These are phyloP conservation scores for Fusarium chaquense DNA, from an alignment of 2,329 filamentous ascomycete genomes.

Conservation along the genomic window DNA sequence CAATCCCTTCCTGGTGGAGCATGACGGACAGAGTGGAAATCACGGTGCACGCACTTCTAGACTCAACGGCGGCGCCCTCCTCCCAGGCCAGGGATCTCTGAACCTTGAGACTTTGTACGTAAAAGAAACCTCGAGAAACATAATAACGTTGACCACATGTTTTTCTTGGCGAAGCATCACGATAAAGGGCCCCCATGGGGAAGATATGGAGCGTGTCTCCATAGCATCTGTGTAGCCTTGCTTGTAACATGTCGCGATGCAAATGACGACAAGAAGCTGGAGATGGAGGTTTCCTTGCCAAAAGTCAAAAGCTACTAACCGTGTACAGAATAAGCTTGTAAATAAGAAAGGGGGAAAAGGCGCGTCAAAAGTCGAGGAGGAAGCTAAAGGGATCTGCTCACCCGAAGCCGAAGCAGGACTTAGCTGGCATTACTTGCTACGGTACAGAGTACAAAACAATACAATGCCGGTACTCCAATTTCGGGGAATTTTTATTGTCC, in stretches of 20 bases:
- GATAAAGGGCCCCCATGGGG: slow-evolving; percentile 33
- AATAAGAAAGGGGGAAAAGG: slow-evolving; percentile 6
- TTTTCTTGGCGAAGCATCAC: slow-evolving; percentile 18
- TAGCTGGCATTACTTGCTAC: background rate
- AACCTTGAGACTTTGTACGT: slow-evolving; percentile 24
- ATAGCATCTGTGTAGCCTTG: background rate
- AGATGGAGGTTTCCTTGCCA: background rate
- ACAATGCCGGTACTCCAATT: slow-evolving; percentile 1
- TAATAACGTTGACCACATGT: slow-evolving; percentile 34
- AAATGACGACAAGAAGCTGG: slow-evolving; percentile 3
- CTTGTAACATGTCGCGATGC: slow-evolving; percentile 3
- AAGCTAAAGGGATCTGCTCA: slow-evolving; percentile 30
- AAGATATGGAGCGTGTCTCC: slow-evolving; percentile 24
- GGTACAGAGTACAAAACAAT: background rate
- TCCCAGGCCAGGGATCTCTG: background rate
- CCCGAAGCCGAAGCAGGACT: slow-evolving; percentile 4
- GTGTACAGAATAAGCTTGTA: slow-evolving; percentile 15
- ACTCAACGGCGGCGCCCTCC: slow-evolving; percentile 2
- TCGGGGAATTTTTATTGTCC: background rate
- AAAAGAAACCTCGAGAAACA: slow-evolving; percentile 29
- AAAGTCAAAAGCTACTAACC: slow-evolving; percentile 6
- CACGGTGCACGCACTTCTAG: slow-evolving; percentile 24
- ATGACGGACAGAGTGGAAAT: background rate
- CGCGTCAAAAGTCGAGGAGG: background rate
- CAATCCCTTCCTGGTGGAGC: slow-evolving; percentile 17